phyloP scores from a whole-genome alignment of 345 rosid genomes.

The Luvunga scandens region DNA sequence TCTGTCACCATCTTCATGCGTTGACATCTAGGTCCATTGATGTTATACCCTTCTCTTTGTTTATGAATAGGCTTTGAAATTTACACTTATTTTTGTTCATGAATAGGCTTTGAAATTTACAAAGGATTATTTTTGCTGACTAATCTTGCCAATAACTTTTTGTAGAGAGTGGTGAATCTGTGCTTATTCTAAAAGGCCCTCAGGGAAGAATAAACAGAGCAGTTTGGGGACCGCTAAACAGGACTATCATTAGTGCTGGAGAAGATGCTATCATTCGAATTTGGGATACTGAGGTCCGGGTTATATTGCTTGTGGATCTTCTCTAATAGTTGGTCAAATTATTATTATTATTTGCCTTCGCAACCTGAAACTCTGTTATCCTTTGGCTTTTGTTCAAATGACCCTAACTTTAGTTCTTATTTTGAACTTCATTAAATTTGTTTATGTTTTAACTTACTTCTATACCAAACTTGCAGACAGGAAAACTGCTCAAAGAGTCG shows the following conservation, averaged over 20 bases:
- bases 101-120: not conserved
- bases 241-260: slow-evolving; percentile 79
- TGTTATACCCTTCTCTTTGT: not conserved
- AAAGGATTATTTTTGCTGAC: not conserved
- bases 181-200: slow-evolving; percentile 57
- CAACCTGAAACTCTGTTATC: not conserved
- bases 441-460: not conserved
- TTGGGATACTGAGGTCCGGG: slow-evolving; percentile 88
- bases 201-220: slow-evolving; percentile 90
- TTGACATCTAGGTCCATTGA: not conserved
- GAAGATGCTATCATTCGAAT: slow-evolving; percentile 81
- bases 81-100: not conserved
- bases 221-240: slow-evolving; percentile 91
- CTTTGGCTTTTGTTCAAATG: not conserved
- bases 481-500: slow-evolving; percentile 69
- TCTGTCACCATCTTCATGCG: not conserved
- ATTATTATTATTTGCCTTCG: not conserved
- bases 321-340: not conserved
- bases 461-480: slow-evolving; percentile 55
- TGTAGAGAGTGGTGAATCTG: slow-evolving; percentile 71
- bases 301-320: not conserved
- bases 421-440: not conserved
- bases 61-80: not conserved
- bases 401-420: not conserved
- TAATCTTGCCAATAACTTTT: not conserved